Evolutionary conservation across 2,329 filamentous ascomycete species (phyloP).

Genomic region (Colletotrichum lupini): DNA sequence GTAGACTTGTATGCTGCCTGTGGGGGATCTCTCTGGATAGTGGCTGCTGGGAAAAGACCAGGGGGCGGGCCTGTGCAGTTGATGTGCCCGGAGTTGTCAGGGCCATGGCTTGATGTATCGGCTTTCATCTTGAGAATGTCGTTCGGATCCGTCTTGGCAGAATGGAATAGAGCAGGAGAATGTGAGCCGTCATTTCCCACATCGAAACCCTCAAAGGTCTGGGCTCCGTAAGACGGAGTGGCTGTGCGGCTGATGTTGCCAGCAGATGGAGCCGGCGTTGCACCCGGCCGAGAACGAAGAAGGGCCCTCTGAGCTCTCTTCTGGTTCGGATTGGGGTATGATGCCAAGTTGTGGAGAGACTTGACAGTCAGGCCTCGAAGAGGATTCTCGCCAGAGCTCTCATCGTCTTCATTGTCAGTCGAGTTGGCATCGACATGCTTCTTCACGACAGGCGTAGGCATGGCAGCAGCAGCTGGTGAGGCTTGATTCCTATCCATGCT

Average conservation of each 20-base stretch:
- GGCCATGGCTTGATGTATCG: conserved; percentile 12
- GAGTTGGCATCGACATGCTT: conserved; percentile 39
- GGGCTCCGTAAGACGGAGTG: conserved; percentile 13
- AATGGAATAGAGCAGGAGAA: conserved; percentile 19
- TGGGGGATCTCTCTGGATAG: conserved; percentile 19
- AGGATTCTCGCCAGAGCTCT: conserved; percentile 42
- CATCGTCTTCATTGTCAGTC: conserved; percentile 41
- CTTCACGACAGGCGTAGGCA: conserved; percentile 39
- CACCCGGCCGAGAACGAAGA: conserved; percentile 41
- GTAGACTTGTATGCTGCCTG: conserved; percentile 35
- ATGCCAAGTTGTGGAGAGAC: conserved; percentile 64
- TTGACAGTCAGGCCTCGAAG: conserved; percentile 57
- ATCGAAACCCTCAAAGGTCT: conserved; percentile 3
- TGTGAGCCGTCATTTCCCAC: background rate
- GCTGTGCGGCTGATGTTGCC: conserved; percentile 35
- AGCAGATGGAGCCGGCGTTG: conserved; percentile 32
- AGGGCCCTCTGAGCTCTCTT: conserved; percentile 61
- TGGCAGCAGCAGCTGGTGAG: conserved; percentile 38
- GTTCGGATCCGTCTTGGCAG: conserved; percentile 4
- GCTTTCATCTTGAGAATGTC: background rate
- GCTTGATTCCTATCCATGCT: conserved; percentile 39
- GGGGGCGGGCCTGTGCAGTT: conserved; percentile 29
- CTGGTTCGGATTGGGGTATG: conserved; percentile 66
- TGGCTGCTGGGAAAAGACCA: background rate
- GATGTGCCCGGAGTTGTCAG: conserved; percentile 9